Base-by-base conservation (phyloP, 2,329 filamentous ascomycete genomes). In the Aspergillus persii region DNA sequence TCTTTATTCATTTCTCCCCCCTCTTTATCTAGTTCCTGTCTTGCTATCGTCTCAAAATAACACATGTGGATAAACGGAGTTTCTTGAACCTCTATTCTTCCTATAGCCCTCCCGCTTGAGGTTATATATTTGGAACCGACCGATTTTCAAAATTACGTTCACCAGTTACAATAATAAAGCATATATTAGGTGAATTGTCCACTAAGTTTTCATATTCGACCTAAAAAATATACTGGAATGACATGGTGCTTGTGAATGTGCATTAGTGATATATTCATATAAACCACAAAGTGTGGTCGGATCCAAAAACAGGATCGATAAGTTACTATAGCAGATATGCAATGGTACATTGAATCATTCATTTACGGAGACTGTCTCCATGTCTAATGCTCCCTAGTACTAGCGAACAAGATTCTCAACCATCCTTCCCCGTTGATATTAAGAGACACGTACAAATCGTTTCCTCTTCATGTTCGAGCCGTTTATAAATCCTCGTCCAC, bases 401-500 rank as follows among this genome's bases (percentile, higher is more conserved):
- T 54, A 47, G 15, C 12, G 18, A 26, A 54, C 7, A 54, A 41
- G 18, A 31, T 49, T 44, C 44, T 47, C 44, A 47, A 47, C 44
- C 26, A 27, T 27, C 44, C 26, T 27, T 23, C 26, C 15, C 15
- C 11, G 7, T 47, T 47, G 44, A 47, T 47, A 47, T 27, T 47
- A 47, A 47, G 44, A 47, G 27, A 47, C 44, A 47, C 26, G 56
- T 54, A 52, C 47, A 29, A 31, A 54, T 48, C 54, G 50, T 50
- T 46, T 30, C 50, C 36, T 51, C 41, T 30, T 54, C 54, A 49
- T 57, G 59, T 60, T 54, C 62, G 64, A 56, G 56, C 61, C 60
- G 54, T 72, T 66, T 72, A 80, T 68, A 81, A 71, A 56, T 82
- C 79, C 66, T 90, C 87, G 68, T 92, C 89, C 50, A 87, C 83